Percentiles rank a stretch among this genome's conserved stretches.
These are phyloP conservation scores for Neurospora sp. DNA, from an alignment of 495 filamentous ascomycete species.

Conservation along the genomic window DNA sequence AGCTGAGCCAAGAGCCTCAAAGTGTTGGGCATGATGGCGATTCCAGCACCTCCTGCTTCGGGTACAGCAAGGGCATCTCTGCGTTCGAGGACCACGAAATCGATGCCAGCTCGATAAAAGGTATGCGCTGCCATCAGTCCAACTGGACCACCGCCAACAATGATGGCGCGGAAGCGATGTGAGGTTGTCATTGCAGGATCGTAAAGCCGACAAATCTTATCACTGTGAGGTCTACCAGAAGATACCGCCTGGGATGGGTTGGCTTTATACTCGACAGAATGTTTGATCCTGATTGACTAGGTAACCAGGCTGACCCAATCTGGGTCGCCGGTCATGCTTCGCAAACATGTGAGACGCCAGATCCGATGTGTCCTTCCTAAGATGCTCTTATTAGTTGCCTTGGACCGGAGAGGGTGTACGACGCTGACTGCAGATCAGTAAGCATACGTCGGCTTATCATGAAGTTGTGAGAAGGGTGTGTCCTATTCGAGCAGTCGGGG, in stretches of 20 bases:
- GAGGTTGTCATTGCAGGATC: not conserved
- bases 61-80: constrained; percentile 25
- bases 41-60: constrained; percentile 23
- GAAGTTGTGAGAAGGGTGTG: not conserved
- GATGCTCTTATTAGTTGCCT: not conserved
- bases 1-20: constrained; percentile 41
- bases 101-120: constrained; percentile 33
- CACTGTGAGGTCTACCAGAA: not conserved
- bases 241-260: not conserved
- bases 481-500: not conserved
- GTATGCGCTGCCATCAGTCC: constrained; percentile 40
- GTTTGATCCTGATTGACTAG: not conserved
- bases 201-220: not conserved
- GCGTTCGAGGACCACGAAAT: constrained; percentile 41
- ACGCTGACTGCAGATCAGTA: not conserved
- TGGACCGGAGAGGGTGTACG: not conserved
- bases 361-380: not conserved
- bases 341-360: not conserved
- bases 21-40: constrained; percentile 25
- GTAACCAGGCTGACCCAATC: not conserved
- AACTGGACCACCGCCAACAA: constrained; percentile 43
- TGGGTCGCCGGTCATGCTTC: not conserved
- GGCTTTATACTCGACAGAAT: not conserved
- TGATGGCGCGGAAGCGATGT: constrained; percentile 16
- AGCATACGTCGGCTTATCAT: not conserved